These are phyloP conservation scores for Fraxinus cuspidata DNA, from an alignment of 257 asterid genomes.

Conservation along the genomic window DNA sequence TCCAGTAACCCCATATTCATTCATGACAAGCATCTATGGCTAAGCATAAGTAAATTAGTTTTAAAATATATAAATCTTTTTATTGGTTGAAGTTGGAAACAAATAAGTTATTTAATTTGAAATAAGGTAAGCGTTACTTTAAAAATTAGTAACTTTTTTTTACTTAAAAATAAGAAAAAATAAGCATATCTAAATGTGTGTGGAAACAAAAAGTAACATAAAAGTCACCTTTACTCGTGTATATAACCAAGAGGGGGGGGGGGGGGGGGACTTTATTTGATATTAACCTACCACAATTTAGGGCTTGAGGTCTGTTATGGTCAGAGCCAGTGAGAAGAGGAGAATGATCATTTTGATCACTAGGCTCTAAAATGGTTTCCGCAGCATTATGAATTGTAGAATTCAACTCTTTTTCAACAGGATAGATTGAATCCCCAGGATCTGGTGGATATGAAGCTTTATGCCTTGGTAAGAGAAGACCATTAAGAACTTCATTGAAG, in stretches of 20 bases:
- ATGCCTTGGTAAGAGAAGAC: constrained; percentile 83
- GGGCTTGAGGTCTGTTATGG: constrained; percentile 36
- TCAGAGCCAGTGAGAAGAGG: constrained; percentile 68
- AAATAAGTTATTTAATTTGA: not conserved
- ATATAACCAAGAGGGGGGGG: not conserved
- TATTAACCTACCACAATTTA: constrained; percentile 52
- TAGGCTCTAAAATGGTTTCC: constrained; percentile 40
- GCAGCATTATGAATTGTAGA: constrained; percentile 40
- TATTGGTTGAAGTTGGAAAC: not conserved
- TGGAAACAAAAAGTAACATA: not conserved
- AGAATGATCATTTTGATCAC: constrained; percentile 48
- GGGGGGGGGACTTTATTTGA: constrained; percentile 22
- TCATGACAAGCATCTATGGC: not conserved
- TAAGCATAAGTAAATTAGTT: constrained; percentile 1
- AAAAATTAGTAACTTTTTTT: not conserved
- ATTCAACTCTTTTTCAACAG: constrained; percentile 41
- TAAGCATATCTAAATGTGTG: not conserved
- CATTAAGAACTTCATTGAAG: constrained; percentile 88
- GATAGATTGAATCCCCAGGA: constrained; percentile 47
- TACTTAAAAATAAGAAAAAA: not conserved
- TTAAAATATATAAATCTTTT: not conserved
- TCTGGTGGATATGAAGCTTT: constrained; percentile 78
- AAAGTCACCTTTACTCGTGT: not conserved
- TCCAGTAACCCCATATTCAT: too few species aligned
- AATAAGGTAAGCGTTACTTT: not conserved